Base-by-base conservation (phyloP, 257 asterid species). In the Nicotiana obtusifolia region DNA sequence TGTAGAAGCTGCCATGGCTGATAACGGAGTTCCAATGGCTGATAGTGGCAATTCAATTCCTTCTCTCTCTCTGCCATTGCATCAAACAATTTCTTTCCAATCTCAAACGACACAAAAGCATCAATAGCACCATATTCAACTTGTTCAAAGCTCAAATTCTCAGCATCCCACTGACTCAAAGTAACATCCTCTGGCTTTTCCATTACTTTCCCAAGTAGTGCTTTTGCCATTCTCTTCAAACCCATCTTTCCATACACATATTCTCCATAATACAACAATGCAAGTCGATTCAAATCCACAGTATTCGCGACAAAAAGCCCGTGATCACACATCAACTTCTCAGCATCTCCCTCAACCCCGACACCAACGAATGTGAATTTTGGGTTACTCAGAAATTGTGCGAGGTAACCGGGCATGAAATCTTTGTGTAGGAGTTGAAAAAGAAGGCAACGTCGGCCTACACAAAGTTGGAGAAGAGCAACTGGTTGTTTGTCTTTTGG, bases 391-490 rank as follows among this genome's bases (percentile, higher is more conserved):
- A 81, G 44, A 41, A 84, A 81, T 2, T 10, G 26, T 11, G 49
- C 26, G 5, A 84, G 79, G 28, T 84, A 57, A 7, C 41, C 81
- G 13, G 87, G 83, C 11, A 85, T 53, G 77, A 9, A 31, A 22
- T 85, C 85, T 5, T 49, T 4, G 64, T 84, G 53, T 17, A 82
- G 57, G 19, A 52, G 57, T 52, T 52, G 57, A 15, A 56, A 49
- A 85, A 85, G 82, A 13, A 85, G 54, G n/a, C 83, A 81, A 24
- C 77, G 59, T 4, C 77, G 69, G 41, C 64, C 80, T 16, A 67
- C 77, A 31, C 87, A 85, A 2, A 85, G 81, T 81, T 81, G 85
- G 13, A 85, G 82, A 2, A 84, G 78, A 11, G 87, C 87, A 8
- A 83, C 79, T 54, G 71, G 77, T 81, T 81, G 82, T 80, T 20